Base-by-base conservation (phyloP, 2,329 filamentous ascomycete species). In the Microdochium bolleyi region DNA sequence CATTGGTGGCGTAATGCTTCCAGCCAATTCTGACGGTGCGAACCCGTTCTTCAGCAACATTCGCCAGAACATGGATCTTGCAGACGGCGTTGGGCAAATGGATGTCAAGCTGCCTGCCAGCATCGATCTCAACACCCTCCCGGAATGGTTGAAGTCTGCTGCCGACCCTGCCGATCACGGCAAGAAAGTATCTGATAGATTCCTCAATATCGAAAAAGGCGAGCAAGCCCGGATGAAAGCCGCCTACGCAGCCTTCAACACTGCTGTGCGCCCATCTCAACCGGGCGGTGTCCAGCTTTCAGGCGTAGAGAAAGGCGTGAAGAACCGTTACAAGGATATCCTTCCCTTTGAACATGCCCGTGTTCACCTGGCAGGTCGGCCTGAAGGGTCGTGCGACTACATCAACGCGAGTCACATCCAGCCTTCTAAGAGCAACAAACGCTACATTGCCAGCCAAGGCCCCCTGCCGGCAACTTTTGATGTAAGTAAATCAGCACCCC, bases 301-400 rank as follows among this genome's bases (percentile, higher is more conserved):
- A 0, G 94, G 94, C 8, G 88, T 99, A 27, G 94, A 99, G 63
- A 94, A 96, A 67, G 94, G 94, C 8, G 83, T 79, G 19, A 97
- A 97, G 74, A 99, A 99, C 62, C 83, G 94, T 9, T 99, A 99
- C 74, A 97, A 96, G 73, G 95, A 96, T 60, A 96, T 97, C 53
- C 85, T 95, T 71, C 94, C 94, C 0, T 99, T 95, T 65, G 92
- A 97, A 64, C 94, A 99, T 68, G 85, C 90, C 2, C 78, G 94
- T 54, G 94, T 99, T 52, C 90, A 83, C 58, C 71, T 99, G 49
- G 78, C 88, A 58, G 82, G 83, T 44, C 82, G 86, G 34, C 73
- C 79, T 0, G 73, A 79, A 1, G 86, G 85, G 13, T 78, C 76
- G 22, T 96, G 92, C 67, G 94, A 99, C 67, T 99, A 99, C 63